These are phyloP conservation scores for Ceratobasidium sp. DNA, from an alignment of 1,284 basidiomycete genomes.

Conservation along the genomic window DNA sequence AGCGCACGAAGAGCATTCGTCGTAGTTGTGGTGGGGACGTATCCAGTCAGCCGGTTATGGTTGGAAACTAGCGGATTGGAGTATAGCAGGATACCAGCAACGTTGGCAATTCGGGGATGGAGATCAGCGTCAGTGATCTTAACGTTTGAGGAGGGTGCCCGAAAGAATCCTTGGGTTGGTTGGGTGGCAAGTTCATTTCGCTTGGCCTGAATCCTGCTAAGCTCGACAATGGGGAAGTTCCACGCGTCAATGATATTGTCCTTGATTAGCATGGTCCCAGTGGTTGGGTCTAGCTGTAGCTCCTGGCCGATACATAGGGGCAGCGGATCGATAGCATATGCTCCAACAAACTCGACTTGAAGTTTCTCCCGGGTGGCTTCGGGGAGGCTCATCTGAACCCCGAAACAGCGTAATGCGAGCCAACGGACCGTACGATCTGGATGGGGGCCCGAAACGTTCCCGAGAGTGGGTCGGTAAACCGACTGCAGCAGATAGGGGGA, in stretches of 20 bases:
- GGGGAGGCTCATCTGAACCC: slow-evolving; percentile 79
- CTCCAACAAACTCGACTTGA: slow-evolving; percentile 72
- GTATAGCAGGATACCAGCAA: slow-evolving; percentile 75
- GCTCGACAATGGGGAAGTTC: slow-evolving; percentile 79
- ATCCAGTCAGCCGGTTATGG: slow-evolving; percentile 64
- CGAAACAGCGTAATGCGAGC: slow-evolving; percentile 81
- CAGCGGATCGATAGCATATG: slow-evolving; percentile 61
- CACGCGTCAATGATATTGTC: slow-evolving; percentile 73
- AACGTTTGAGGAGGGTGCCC: background rate
- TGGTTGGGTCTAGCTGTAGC: slow-evolving; percentile 52
- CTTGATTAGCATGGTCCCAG: slow-evolving; percentile 57
- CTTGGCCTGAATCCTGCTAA: slow-evolving; percentile 67
- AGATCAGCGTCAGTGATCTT: slow-evolving; percentile 33
- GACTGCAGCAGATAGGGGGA: slow-evolving; percentile 68
- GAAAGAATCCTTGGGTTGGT: background rate
- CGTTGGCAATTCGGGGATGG: slow-evolving; percentile 65
- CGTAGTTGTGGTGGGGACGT: slow-evolving; percentile 69
- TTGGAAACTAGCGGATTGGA: slow-evolving; percentile 55
- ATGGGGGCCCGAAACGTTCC: slow-evolving; percentile 56
- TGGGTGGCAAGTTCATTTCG: slow-evolving; percentile 62
- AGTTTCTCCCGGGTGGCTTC: slow-evolving; percentile 77
- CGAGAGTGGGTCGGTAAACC: slow-evolving; percentile 64
- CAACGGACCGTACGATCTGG: slow-evolving; percentile 74
- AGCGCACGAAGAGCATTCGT: slow-evolving; percentile 71
- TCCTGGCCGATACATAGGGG: slow-evolving; percentile 51